Base-by-base conservation (phyloP, 257 asterid genomes). In the Knoxia roxburghii region DNA sequence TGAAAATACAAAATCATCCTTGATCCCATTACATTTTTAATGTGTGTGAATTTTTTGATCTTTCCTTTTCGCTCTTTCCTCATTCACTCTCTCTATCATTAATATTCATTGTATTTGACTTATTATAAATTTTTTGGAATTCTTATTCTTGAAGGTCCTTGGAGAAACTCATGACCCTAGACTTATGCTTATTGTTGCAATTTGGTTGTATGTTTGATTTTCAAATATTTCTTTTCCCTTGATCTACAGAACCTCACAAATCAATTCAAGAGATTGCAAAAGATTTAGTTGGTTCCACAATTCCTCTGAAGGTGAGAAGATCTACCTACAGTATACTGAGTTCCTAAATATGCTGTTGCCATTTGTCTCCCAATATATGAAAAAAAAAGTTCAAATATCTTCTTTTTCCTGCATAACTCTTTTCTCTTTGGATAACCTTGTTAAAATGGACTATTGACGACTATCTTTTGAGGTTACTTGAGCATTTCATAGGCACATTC, bases 201-300 rank as follows among this genome's bases (percentile, higher is more conserved):
- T 50, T 56, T 40, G 20, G 45, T 56, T 32, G 45, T 51, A 58
- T n/a, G 55, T 45, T 67, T 13, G 26, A 12, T 46, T 29, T 64
- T 35, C 26, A 30, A 46, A 18, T 35, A 13, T 63, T 43, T 8
- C 13, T 43, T 48, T 49, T 27, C 23, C 32, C 43, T 70, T 73
- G 48, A 49, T 68, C 7, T 76, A 83, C 87, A 92, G 99, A 80
- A 70, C 92, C 94, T 54, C 70, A 71, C 32, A 90, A 90, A 84
- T 43, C 83, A 15, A 90, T 90, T 71, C 97, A 88, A 78, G 96
- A 93, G 77, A 80, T 86, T 65, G 99, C 97, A 14, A 84, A 68
- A 78, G 80, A 81, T 82, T 89, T 93, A 79, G 71, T 76, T 2
- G 99, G 97, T 68, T 86, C 95, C 56, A 46, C 72, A 51, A 77